Conservation (phyloP, 495 filamentous ascomycete species). For the Lasiosphaeria hispida region DNA sequence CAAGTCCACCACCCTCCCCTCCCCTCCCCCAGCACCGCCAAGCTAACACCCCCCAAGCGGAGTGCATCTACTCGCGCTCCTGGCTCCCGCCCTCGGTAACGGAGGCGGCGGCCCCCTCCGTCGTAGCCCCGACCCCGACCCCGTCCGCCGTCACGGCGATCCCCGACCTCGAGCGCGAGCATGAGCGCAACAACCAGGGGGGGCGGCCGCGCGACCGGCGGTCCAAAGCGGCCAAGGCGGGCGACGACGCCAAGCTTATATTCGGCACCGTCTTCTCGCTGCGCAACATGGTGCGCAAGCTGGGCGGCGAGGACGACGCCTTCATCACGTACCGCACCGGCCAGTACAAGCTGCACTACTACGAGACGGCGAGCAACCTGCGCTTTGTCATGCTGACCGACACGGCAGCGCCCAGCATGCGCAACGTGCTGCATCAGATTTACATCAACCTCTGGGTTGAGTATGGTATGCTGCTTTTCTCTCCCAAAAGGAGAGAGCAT, state of each 20-base stretch:
- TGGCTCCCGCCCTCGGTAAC: constrained; percentile 30
- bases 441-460: constrained; percentile 98
- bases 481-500: not conserved
- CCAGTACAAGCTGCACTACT: constrained; percentile 98
- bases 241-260: constrained; percentile 93
- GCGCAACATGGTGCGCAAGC: constrained; percentile 93
- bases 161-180: too few species aligned
- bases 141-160: constrained; percentile 6
- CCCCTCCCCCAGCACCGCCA: not conserved
- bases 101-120: constrained; percentile 27
- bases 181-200: too few species aligned
- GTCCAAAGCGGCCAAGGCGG: constrained; percentile 47
- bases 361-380: constrained; percentile 92
- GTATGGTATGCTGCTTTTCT: constrained; percentile 68
- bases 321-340: constrained; percentile 87
- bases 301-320: constrained; percentile 87
- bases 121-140: constrained; percentile 29
- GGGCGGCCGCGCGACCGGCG: constrained; percentile 22
- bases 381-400: constrained; percentile 98
- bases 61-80: constrained; percentile 92
- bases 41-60: constrained; percentile 53
- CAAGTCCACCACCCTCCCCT: constrained; percentile 40
- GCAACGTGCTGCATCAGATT: constrained; percentile 92
- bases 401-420: constrained; percentile 81
- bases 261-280: constrained; percentile 96